Conservation (phyloP, 2,329 filamentous ascomycete genomes). For the Pleoardoris graminearum region DNA sequence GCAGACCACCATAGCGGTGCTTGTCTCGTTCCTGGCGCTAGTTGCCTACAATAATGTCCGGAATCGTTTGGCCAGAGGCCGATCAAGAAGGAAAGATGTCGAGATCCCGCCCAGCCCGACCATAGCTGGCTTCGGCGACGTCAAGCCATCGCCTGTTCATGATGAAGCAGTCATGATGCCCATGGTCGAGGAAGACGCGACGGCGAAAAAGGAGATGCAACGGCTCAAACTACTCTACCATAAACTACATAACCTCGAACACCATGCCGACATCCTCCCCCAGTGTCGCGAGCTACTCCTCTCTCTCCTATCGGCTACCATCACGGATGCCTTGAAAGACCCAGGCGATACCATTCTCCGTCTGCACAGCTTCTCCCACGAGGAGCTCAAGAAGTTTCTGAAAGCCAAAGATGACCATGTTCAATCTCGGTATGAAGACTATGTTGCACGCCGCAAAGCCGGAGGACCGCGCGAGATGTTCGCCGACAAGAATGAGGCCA, state of each 20-base stretch:
- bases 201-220: slow-evolving; percentile 8
- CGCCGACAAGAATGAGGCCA: slow-evolving; percentile 40
- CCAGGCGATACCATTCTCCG: slow-evolving; percentile 34
- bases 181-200: background rate
- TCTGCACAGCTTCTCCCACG: slow-evolving; percentile 35
- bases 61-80: slow-evolving; percentile 13
- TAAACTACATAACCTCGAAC: slow-evolving; percentile 49
- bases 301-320: slow-evolving; percentile 41
- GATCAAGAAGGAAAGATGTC: slow-evolving; percentile 21
- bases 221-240: slow-evolving; percentile 44
- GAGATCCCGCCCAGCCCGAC: slow-evolving; percentile 18
- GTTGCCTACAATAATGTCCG: slow-evolving; percentile 23
- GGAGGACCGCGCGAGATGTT: slow-evolving; percentile 46
- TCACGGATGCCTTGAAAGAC: slow-evolving; percentile 23
- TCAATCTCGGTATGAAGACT: slow-evolving; percentile 41
- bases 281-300: slow-evolving; percentile 41
- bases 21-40: slow-evolving; percentile 25
- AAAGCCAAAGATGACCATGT: slow-evolving; percentile 35
- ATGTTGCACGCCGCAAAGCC: slow-evolving; percentile 38
- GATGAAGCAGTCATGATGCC: background rate
- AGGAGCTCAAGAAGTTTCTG: slow-evolving; percentile 33
- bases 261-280: slow-evolving; percentile 41
- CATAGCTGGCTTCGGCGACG: slow-evolving; percentile 1
- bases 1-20: slow-evolving; percentile 25
- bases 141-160: background rate